Conservation (phyloP, 2,329 filamentous ascomycete genomes). For the Aspergillus arachidicola region DNA sequence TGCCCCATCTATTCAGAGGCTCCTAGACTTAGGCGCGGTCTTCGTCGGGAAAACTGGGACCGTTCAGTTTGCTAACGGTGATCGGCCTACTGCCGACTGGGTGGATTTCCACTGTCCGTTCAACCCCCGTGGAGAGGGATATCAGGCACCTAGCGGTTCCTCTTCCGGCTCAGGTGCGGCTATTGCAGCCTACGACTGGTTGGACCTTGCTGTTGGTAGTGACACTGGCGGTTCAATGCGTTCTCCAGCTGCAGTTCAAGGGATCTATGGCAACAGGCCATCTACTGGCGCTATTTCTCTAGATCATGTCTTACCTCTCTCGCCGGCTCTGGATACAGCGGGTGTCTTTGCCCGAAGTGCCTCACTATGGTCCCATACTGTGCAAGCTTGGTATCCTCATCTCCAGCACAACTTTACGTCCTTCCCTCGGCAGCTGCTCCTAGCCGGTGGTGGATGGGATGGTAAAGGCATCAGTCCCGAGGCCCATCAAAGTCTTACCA, state of each 20-base stretch:
- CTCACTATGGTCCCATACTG: constrained; percentile 18
- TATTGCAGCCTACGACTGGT: constrained; percentile 38
- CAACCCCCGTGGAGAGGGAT: constrained; percentile 42
- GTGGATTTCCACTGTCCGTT: constrained; percentile 42
- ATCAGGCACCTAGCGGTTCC: constrained; percentile 28
- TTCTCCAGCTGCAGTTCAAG: constrained; percentile 28
- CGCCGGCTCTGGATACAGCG: constrained; percentile 32
- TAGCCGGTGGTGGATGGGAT: constrained; percentile 6
- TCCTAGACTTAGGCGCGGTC: constrained; percentile 63
- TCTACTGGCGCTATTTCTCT: constrained; percentile 24
- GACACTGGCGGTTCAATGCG: constrained; percentile 35
- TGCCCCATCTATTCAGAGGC: constrained; percentile 54
- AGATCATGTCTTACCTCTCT: constrained; percentile 28
- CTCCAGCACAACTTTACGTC: constrained; percentile 20
- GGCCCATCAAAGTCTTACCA: constrained; percentile 28
- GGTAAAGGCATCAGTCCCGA: constrained; percentile 17
- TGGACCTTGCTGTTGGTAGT: constrained; percentile 27
- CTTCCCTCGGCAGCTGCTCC: constrained; percentile 25
- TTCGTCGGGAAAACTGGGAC: constrained; percentile 41
- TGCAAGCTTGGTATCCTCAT: constrained; percentile 23
- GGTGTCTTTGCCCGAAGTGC: constrained; percentile 34
- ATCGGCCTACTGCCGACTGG: constrained; percentile 33
- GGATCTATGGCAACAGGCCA: constrained; percentile 32
- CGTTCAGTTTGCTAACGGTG: constrained; percentile 38
- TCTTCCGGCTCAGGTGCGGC: constrained; percentile 25